Conservation (phyloP, 768 basidiomycete species). For the Tulasnella sp. region DNA sequence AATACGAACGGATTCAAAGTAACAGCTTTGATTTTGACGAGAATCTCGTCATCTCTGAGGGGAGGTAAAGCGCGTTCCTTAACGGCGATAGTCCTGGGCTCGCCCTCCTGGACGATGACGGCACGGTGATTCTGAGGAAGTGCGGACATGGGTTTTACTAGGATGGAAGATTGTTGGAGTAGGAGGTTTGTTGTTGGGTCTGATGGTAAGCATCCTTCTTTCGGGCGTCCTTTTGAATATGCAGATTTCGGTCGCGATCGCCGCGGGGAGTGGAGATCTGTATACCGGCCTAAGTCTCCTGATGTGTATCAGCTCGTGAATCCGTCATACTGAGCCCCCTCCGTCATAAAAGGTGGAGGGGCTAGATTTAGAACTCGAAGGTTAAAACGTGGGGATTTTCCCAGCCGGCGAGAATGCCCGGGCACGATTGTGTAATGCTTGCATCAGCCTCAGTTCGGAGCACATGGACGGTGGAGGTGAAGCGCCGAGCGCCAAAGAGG, state of each 20-base stretch:
- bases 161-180: background rate
- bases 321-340: background rate
- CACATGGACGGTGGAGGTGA: background rate
- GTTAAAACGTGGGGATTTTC: background rate
- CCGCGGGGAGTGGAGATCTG: background rate
- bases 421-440: background rate
- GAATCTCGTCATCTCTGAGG: constrained; percentile 14
- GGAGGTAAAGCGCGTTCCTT: background rate
- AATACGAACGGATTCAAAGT: constrained; percentile 31
- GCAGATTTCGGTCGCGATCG: background rate
- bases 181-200: background rate
- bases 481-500: no score
- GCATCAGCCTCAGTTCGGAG: background rate
- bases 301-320: background rate
- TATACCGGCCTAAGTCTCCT: background rate
- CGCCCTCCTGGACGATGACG: background rate
- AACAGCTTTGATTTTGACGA: constrained; percentile 29
- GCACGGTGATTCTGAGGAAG: constrained; percentile 7
- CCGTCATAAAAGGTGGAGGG: background rate
- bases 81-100: background rate
- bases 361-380: background rate
- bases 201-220: background rate
- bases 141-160: background rate
- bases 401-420: background rate
- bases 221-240: background rate